A percentile compares a stretch with the other conserved stretches of the same genome.
These are phyloP conservation scores for Poa annua DNA, from an alignment of 176 grass and related monocot genomes.

Conservation along the genomic window DNA sequence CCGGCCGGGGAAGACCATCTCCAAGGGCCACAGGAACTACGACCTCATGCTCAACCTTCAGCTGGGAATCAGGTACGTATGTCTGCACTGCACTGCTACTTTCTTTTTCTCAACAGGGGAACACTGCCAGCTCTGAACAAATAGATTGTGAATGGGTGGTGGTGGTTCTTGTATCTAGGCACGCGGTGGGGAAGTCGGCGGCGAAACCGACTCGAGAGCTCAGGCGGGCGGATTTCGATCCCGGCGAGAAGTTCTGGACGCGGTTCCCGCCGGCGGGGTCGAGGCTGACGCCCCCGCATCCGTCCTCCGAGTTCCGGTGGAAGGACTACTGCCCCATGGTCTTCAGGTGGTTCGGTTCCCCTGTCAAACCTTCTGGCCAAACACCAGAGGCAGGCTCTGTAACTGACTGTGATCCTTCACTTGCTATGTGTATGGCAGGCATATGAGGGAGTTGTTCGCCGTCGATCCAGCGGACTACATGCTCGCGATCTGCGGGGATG, in stretches of 20 bases:
- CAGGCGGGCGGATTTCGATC: slow-evolving; percentile 44
- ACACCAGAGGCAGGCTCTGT: neutral
- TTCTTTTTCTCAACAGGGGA: too few relatives aligned
- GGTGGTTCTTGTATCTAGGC: too few relatives aligned
- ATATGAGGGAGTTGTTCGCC: slow-evolving; percentile 69
- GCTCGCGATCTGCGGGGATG: slow-evolving; percentile 73
- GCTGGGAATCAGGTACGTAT: slow-evolving; percentile 66
- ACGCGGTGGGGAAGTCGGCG: slow-evolving; percentile 49
- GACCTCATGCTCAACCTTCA: slow-evolving; percentile 76
- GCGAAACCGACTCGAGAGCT: slow-evolving; percentile 38
- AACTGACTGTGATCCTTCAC: neutral
- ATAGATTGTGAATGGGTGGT: too few relatives aligned
- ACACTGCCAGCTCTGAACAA: too few relatives aligned
- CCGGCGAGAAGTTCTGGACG: slow-evolving; percentile 58
- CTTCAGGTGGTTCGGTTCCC: slow-evolving; percentile 42
- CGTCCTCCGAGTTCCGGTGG: slow-evolving; percentile 53
- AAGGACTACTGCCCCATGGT: slow-evolving; percentile 68
- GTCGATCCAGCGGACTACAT: slow-evolving; percentile 78
- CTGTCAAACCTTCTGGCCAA: neutral
- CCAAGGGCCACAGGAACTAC: slow-evolving; percentile 70
- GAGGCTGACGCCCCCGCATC: slow-evolving; percentile 50
- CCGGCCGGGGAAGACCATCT: slow-evolving; percentile 49
- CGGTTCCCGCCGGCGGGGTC: slow-evolving; percentile 56
- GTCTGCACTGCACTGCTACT: too few relatives aligned
- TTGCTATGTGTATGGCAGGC: slow-evolving; percentile 22